Percentiles rank a stretch among this genome's conserved stretches.
These are phyloP conservation scores for Trypanosoma brucei DNA, from an alignment of 208 protist species.

Conservation along the genomic window DNA sequence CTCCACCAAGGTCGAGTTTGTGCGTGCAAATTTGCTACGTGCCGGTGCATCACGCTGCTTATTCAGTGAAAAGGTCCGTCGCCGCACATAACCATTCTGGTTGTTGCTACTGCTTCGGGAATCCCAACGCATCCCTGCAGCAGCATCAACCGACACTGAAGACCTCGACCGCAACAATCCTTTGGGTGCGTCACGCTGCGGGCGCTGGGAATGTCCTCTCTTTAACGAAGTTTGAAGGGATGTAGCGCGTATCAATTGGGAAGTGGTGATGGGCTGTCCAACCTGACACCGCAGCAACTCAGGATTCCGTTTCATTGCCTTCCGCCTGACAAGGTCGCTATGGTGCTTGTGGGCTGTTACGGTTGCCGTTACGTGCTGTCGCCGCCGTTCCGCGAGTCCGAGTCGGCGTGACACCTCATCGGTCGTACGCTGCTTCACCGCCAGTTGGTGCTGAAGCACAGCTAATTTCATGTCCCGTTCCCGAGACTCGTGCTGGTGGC, in stretches of 20 bases:
- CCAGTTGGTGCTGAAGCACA: slow-evolving; percentile 7
- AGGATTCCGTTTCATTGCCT: slow-evolving; percentile 8
- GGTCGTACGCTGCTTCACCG: slow-evolving; percentile 4
- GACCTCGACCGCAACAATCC: neutral
- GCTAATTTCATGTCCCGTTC: slow-evolving; percentile 1
- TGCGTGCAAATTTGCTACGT: neutral
- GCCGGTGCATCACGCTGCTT: neutral
- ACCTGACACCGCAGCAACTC: slow-evolving; percentile 1
- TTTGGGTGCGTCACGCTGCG: neutral
- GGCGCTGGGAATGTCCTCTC: neutral
- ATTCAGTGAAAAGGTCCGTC: neutral
- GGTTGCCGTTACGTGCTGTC: slow-evolving; percentile 9
- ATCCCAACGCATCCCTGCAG: neutral
- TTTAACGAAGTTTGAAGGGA: neutral
- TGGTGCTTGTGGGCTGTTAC: slow-evolving; percentile 8
- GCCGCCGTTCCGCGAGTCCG: slow-evolving; percentile 1
- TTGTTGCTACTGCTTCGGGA: neutral
- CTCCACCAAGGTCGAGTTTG: neutral
- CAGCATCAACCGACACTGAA: slow-evolving; percentile 1
- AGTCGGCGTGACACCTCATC: slow-evolving; percentile 11
- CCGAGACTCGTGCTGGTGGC: slow-evolving; percentile 9
- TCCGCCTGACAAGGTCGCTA: slow-evolving; percentile 6
- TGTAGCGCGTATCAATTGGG: slow-evolving; percentile 2
- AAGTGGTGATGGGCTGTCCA: neutral
- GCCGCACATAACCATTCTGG: neutral